phyloP scores from a whole-genome alignment of 192 early-diverging fungal species.

The Diversispora eburnea region DNA sequence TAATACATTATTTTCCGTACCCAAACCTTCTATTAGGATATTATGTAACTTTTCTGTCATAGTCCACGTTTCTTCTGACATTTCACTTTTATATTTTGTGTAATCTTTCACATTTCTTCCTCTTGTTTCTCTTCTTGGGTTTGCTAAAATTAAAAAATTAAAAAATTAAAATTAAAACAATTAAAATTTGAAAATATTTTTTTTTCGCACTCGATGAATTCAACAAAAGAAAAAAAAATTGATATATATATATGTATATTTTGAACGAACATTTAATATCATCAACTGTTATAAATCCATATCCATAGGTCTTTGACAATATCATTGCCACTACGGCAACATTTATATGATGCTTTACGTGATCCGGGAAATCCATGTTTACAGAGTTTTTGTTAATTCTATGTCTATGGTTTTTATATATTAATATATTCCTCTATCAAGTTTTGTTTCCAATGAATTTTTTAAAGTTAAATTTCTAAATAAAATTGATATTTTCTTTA shows the following conservation, averaged over 20 bases:
- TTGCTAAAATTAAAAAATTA: no score
- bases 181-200: neutral
- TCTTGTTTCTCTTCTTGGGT: no score
- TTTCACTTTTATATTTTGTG: neutral
- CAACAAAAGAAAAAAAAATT: neutral
- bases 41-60: neutral
- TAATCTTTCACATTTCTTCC: no score
- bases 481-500: no score
- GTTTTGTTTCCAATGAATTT: no score
- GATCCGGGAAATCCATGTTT: conserved; percentile 7
- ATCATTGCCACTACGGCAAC: conserved; percentile 13
- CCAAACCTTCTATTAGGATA: neutral
- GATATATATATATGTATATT: neutral
- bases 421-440: no score
- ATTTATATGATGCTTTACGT: conserved; percentile 12
- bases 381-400: no score
- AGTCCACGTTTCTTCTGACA: conserved; percentile 1
- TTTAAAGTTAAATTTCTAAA: no score
- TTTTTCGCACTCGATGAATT: no score
- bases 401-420: no score
- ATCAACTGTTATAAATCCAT: neutral
- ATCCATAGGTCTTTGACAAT: neutral
- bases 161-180: neutral
- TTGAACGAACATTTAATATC: neutral
- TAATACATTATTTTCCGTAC: neutral